Conservation (phyloP, 257 asterid species). For the Nicotiana obtusifolia region DNA sequence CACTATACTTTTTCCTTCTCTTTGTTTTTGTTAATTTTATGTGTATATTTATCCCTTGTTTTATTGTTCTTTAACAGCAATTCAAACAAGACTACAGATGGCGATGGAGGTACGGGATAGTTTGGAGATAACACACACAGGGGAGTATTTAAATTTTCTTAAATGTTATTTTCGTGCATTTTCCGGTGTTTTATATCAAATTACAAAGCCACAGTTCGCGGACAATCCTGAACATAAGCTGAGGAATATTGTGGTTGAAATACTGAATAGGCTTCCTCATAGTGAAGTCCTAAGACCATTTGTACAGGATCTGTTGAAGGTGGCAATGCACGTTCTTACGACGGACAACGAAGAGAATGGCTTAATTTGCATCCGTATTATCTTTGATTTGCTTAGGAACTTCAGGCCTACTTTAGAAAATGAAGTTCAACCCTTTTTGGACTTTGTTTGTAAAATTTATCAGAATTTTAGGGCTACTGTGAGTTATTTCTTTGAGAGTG, state of each 20-base stretch:
- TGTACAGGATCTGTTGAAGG: conserved; percentile 91
- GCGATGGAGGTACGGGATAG: conserved; percentile 99
- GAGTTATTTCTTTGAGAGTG: conserved; percentile 90
- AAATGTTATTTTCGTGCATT: conserved; percentile 91
- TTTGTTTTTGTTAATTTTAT: not conserved
- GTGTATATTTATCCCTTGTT: not conserved
- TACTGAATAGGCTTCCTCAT: conserved; percentile 95
- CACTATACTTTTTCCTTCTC: not conserved
- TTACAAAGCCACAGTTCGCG: conserved; percentile 79
- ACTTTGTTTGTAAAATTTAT: conserved; percentile 94
- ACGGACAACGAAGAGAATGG: conserved; percentile 96
- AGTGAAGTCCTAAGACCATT: conserved; percentile 96
- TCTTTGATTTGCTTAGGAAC: conserved; percentile 93
- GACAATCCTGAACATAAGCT: conserved; percentile 95
- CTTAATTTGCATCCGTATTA: conserved; percentile 85
- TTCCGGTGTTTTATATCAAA: conserved; percentile 61
- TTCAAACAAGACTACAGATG: conserved; percentile 82
- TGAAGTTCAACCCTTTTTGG: conserved; percentile 98
- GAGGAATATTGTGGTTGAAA: conserved; percentile 78
- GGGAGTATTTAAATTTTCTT: conserved; percentile 91
- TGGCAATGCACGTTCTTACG: conserved; percentile 92
- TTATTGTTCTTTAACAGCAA: conserved; percentile 45
- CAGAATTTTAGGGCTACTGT: conserved; percentile 90
- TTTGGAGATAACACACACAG: conserved; percentile 97
- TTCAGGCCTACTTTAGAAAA: conserved; percentile 84